These are phyloP conservation scores for Penicillium coprophilum DNA, from an alignment of 495 filamentous ascomycete species.

Conservation along the genomic window DNA sequence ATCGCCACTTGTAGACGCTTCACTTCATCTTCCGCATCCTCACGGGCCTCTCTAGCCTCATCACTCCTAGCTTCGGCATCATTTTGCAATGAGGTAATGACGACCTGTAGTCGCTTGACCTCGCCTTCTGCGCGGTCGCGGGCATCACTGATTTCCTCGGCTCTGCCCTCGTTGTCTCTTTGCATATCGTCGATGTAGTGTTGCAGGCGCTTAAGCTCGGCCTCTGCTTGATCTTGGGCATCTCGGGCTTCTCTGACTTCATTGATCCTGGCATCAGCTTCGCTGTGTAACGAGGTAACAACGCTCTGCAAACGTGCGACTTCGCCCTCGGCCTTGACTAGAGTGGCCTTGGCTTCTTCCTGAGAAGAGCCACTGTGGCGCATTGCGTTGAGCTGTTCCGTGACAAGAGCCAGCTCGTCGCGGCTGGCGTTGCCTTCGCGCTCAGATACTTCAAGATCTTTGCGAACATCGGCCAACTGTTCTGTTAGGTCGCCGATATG, in stretches of 20 bases:
- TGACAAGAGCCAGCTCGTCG: slow-evolving; percentile 45
- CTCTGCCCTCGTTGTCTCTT: slow-evolving; percentile 1
- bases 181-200: slow-evolving; percentile 14
- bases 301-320: slow-evolving; percentile 40
- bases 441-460: slow-evolving; percentile 40
- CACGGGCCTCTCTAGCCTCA: slow-evolving; percentile 23
- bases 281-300: slow-evolving; percentile 31
- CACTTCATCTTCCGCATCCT: slow-evolving; percentile 21
- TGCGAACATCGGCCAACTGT: slow-evolving; percentile 46
- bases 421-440: slow-evolving; percentile 38
- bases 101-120: slow-evolving; percentile 15
- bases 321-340: slow-evolving; percentile 53
- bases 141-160: slow-evolving; percentile 41
- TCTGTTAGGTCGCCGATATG: slow-evolving; percentile 51
- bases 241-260: slow-evolving; percentile 46
- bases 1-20: slow-evolving; percentile 16
- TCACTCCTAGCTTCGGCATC: not conserved
- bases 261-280: slow-evolving; percentile 33
- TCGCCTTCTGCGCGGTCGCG: slow-evolving; percentile 28
- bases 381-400: slow-evolving; percentile 48
- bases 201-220: slow-evolving; percentile 22
- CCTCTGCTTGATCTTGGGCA: slow-evolving; percentile 30
- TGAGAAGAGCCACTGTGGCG: slow-evolving; percentile 33
- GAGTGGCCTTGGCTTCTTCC: slow-evolving; percentile 35
- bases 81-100: slow-evolving; percentile 14